Percentiles rank a stretch among this genome's conserved stretches.
phyloP scores from a whole-genome alignment of 805 yeast genomes.

The Candida rishiriensis region DNA sequence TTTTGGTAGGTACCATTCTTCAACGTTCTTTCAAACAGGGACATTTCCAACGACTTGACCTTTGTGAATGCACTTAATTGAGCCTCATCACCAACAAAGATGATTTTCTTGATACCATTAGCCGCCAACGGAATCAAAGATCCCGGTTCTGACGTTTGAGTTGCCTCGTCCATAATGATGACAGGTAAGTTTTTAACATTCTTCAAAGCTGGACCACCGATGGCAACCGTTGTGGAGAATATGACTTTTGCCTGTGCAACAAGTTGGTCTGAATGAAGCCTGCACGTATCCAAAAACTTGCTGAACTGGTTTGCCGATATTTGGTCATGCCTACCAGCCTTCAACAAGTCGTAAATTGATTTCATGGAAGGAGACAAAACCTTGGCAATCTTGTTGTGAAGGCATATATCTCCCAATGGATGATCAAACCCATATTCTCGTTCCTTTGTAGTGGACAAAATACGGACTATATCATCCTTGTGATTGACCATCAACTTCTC shows the following conservation, averaged over 20 bases:
- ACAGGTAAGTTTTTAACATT: constrained; percentile 47
- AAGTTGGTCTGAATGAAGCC: constrained; percentile 42
- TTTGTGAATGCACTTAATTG: constrained; percentile 71
- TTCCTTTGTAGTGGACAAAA: constrained; percentile 57
- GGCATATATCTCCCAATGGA: constrained; percentile 53
- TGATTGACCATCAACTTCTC: constrained; percentile 54
- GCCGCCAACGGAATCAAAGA: constrained; percentile 68
- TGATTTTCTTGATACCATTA: constrained; percentile 61
- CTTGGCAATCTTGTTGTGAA: constrained; percentile 55
- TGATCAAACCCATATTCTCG: constrained; percentile 53
- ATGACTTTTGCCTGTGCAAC: constrained; percentile 65
- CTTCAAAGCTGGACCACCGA: constrained; percentile 63
- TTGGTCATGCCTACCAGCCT: constrained; percentile 39
- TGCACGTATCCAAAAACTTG: constrained; percentile 42
- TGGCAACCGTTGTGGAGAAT: constrained; percentile 68
- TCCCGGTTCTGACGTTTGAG: constrained; percentile 71
- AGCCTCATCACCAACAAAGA: constrained; percentile 74
- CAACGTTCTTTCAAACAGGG: constrained; percentile 64
- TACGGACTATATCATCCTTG: constrained; percentile 49
- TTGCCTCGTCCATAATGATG: constrained; percentile 75
- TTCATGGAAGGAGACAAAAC: constrained; percentile 42
- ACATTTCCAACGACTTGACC: constrained; percentile 60
- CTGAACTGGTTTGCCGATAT: constrained; percentile 42
- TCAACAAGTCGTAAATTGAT: constrained; percentile 40
- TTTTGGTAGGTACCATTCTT: constrained; percentile 54